Base-by-base conservation (phyloP, 75 land plant genomes). In the Pinus albicaulis region DNA sequence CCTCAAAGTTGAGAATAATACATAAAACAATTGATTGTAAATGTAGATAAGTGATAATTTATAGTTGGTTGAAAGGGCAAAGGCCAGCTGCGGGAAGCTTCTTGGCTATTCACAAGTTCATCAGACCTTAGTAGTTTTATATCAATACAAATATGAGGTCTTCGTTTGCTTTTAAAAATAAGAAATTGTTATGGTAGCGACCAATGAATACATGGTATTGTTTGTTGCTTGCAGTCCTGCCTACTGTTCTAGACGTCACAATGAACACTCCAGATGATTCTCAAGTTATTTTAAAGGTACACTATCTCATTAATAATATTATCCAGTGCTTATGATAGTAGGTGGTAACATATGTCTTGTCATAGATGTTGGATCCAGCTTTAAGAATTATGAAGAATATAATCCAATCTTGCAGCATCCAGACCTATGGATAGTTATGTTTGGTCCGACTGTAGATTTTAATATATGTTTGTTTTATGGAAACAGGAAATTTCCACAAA, bases 401-500 rank as follows among this genome's bases (percentile, higher is more conserved):
- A 23, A 23, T 23, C 36, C 44, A 53, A 20, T 57, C 44, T 72
- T 53, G 28, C 31, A 73, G 24, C 22, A 70, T 58, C 36, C 53
- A 55, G 24, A 75, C 31, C 20, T 15, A 59, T 31, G 44, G 59
- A 13, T 73, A 58, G 19, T 59, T 41, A 57, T 17, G 41, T 59
- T 57, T 55, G 11, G 25, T 65, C 53, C n/a, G 10, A 57, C 41
- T 61, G 17, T 70, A 76, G 56, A 6, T 56, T 36, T 56, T 66
- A 72, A 26, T 68, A 38, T 36, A 15, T 57, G 19, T 74, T 77
- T 59, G 73, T 57, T 20, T 57, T 63, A 7, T 66, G 44, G 36
- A 56, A 77, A 59, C 79, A 96, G 99, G 99, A 94, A n/a, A 96
- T 96, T 68, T 92, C 99, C 6, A 96, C 96, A 55, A 96, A 96